These are phyloP conservation scores for Dianthus caryophyllus DNA, from an alignment of 148 eudicot genomes.

Conservation along the genomic window DNA sequence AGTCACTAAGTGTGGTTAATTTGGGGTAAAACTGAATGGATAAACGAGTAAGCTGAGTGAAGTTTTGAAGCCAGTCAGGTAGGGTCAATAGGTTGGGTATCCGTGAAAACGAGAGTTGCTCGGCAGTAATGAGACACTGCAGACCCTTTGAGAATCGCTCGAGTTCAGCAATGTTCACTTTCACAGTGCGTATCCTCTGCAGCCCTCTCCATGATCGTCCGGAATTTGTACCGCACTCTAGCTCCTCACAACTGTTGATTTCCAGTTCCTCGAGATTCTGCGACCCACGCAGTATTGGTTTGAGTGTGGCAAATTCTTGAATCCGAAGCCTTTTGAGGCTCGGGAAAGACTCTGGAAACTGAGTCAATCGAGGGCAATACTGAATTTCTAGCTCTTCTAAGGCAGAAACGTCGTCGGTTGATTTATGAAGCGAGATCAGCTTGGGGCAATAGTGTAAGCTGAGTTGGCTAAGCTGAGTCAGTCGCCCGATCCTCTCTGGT, in stretches of 20 bases:
- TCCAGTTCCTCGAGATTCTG: not conserved
- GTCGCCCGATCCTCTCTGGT: slow-evolving; percentile 1
- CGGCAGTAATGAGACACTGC: no score
- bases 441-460: not conserved
- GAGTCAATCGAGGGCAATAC: not conserved
- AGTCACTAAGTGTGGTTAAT: no score
- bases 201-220: not conserved
- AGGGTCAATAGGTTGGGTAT: no score
- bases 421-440: not conserved
- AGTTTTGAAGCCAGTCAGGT: no score
- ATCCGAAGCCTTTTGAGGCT: not conserved
- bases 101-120: no score
- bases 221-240: not conserved
- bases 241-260: not conserved
- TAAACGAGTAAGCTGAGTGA: not conserved
- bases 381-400: not conserved
- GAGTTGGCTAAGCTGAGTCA: not conserved
- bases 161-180: not conserved
- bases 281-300: not conserved
- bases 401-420: not conserved
- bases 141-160: not conserved
- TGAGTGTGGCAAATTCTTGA: not conserved
- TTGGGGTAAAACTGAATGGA: no score
- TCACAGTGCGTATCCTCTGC: not conserved
- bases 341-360: not conserved